Conservation (phyloP, 164 flowering plant genomes). For the Annona squamosa region DNA sequence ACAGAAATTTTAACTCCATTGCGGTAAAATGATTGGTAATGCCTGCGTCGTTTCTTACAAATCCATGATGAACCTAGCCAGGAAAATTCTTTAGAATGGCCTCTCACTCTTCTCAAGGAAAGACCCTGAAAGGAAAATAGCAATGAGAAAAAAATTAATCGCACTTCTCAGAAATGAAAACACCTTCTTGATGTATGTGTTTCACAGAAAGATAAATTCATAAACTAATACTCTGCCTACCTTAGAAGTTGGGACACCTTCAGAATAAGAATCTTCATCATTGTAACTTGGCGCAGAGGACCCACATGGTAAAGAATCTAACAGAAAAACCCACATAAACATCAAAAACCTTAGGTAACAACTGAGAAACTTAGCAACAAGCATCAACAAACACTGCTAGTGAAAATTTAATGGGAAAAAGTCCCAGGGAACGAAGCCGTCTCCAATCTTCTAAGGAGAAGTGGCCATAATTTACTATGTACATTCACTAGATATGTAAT, state of each 20-base stretch:
- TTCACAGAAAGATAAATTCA: too few relatives aligned
- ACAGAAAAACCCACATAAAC: conserved; percentile 3
- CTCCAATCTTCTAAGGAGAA: too few relatives aligned
- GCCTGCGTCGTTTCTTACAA: conserved; percentile 55
- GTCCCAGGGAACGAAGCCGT: too few relatives aligned
- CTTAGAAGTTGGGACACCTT: conserved; percentile 21
- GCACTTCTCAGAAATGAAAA: too few relatives aligned
- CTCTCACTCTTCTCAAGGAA: conserved; percentile 21
- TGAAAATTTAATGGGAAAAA: too few relatives aligned
- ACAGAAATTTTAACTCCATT: conserved; percentile 69
- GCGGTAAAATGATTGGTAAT: conserved; percentile 58
- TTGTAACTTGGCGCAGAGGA: conserved; percentile 13
- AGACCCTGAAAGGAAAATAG: conserved; percentile 24
- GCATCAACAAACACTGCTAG: too few relatives aligned
- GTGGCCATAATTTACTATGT: too few relatives aligned
- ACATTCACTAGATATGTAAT: too few relatives aligned
- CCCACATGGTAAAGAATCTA: conserved; percentile 21
- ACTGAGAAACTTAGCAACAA: neutral
- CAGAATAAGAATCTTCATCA: conserved; percentile 14
- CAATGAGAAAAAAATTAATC: neutral
- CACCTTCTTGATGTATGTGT: too few relatives aligned
- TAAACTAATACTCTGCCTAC: conserved; percentile 17
- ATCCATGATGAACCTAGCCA: conserved; percentile 74
- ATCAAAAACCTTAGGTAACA: neutral
- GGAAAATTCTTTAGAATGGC: conserved; percentile 27